Evolutionary conservation across 495 filamentous ascomycete genomes (phyloP), one percentile per base, ranked within the genome.

Genomic region (Xanthoparmelia taractica): DNA sequence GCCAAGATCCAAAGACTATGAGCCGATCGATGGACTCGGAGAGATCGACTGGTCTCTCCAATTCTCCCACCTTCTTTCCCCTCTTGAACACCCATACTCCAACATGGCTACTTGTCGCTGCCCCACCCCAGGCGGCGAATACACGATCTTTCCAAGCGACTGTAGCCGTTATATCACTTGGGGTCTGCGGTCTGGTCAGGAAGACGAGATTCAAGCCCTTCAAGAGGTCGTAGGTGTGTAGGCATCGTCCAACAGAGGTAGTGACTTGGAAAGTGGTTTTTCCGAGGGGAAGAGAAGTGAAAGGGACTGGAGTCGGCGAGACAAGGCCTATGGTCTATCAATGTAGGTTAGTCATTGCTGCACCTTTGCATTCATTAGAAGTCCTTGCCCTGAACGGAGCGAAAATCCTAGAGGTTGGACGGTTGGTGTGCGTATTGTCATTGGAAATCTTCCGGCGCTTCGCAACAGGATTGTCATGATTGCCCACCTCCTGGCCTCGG

Each of bases 261-360:
- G 94, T 97, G 73, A 99, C 89, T 70, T 99, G 94, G 73, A 94
- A 97, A 23, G 92, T 96, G 8, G 91, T 89, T 73, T 95, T 96
- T 61, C 94, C 94, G 20, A 96, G 77, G 5, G 94, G 90, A 29
- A 93, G 82, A 27, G 86, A 85, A 11, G 92, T 89, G 69, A 97
- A 97, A 8, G 94, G 93, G 4, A 96, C 89, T 40, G 81, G 66
- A 17, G 92, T 96, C 4, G 94, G 89, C 18, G 95, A 96, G 18
- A 97, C 90, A 12, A 97, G 80, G 52, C 94, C 94, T 67, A 99
- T 76, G 40, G 95, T 96, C 90, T 96, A 64, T 55, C 20, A 60
- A 52, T 60, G 40, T 25, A 11, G 40, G 55, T 65, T 65, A 65
- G 64, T 25, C 31, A 47, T 63, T 47, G 47, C 17, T 58, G 40